A percentile compares a stretch with the other conserved stretches of the same genome.
Evolutionary conservation across 2,329 filamentous ascomycete species (phyloP).

Genomic region (Ophiostoma populinum): DNA sequence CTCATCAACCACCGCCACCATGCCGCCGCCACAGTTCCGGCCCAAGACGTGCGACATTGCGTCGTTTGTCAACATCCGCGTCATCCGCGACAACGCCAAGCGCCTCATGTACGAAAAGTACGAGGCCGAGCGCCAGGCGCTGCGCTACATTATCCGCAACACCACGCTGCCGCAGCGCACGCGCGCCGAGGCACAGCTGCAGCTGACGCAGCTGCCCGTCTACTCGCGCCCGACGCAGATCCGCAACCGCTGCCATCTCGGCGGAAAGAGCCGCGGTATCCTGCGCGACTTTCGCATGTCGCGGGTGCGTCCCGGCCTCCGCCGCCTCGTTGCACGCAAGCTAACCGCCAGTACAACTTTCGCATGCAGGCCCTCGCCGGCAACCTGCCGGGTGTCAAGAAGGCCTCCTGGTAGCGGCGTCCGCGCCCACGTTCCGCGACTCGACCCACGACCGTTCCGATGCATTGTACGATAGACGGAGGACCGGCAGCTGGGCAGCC

Average conservation of each 20-base stretch:
- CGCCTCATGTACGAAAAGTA: constrained; percentile 76
- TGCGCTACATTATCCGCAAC: constrained; percentile 87
- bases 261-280: constrained; percentile 81
- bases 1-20: too few species aligned
- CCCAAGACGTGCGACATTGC: constrained; percentile 80
- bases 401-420: constrained; percentile 93
- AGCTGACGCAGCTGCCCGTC: constrained; percentile 87
- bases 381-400: constrained; percentile 78
- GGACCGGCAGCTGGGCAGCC: too few species aligned
- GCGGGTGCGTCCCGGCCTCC: constrained; percentile 50
- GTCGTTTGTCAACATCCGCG: constrained; percentile 70
- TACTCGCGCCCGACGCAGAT: constrained; percentile 92
- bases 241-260: constrained; percentile 79
- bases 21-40: constrained; percentile 53
- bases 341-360: constrained; percentile 62
- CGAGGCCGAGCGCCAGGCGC: constrained; percentile 79
- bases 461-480: too few species aligned
- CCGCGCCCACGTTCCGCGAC: too few species aligned
- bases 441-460: too few species aligned
- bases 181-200: constrained; percentile 80
- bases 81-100: constrained; percentile 92
- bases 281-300: constrained; percentile 84
- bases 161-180: constrained; percentile 66
- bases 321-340: too few species aligned
- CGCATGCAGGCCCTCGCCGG: constrained; percentile 74